phyloP scores from a whole-genome alignment of 441 rosid species.

The Erysimum cheiri region DNA sequence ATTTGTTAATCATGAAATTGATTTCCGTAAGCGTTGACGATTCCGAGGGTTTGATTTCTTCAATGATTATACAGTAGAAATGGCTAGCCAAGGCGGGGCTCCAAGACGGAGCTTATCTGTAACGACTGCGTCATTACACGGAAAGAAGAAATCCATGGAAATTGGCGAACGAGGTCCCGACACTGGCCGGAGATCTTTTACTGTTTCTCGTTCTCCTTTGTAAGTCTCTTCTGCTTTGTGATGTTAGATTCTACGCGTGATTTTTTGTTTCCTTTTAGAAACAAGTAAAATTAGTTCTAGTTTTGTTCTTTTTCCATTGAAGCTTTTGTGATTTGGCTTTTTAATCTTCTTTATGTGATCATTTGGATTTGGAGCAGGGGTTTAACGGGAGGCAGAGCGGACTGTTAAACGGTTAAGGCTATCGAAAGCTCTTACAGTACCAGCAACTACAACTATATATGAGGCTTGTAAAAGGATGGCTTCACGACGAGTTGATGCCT shows the following conservation, averaged over 20 bases:
- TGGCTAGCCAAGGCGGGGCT: constrained; percentile 81
- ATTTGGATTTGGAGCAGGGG: constrained; percentile 57
- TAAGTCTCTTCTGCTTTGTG: constrained; percentile 39
- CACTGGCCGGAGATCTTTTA: constrained; percentile 59
- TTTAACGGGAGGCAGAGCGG: constrained; percentile 74
- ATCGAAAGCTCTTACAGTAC: constrained; percentile 91
- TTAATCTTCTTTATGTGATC: not conserved
- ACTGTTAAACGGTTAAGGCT: constrained; percentile 86
- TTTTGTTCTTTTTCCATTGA: not conserved
- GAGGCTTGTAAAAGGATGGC: constrained; percentile 98
- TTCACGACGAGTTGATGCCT: constrained; percentile 93
- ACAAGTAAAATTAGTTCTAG: not conserved
- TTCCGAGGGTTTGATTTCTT: constrained; percentile 17
- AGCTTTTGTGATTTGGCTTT: constrained; percentile 15
- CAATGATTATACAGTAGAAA: constrained; percentile 26
- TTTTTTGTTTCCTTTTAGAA: constrained; percentile 26
- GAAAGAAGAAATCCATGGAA: constrained; percentile 66
- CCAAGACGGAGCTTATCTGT: constrained; percentile 69
- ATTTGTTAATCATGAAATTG: constrained; percentile 10
- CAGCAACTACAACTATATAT: constrained; percentile 76
- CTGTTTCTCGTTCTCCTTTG: constrained; percentile 70
- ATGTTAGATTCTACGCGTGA: not conserved
- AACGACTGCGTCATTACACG: constrained; percentile 53
- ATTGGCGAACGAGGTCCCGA: constrained; percentile 56
- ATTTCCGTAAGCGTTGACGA: constrained; percentile 34